These are phyloP conservation scores for Pleurotus giganteus DNA, from an alignment of 768 basidiomycete species.

Conservation along the genomic window DNA sequence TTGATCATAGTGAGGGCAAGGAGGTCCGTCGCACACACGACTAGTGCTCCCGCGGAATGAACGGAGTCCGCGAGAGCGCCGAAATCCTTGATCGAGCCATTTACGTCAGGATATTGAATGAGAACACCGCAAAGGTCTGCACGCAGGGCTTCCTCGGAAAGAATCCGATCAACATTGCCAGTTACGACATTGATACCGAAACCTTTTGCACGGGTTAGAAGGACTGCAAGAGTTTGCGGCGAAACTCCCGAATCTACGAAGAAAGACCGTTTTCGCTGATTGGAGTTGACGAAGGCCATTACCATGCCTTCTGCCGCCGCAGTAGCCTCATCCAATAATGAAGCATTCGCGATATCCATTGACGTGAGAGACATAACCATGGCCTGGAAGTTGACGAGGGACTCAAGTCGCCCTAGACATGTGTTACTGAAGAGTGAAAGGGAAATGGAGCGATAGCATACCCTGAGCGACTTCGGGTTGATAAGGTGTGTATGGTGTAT, in stretches of 20 bases:
- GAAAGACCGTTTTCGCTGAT: constrained; percentile 78
- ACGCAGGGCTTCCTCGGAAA: constrained; percentile 52
- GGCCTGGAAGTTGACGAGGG: constrained; percentile 94
- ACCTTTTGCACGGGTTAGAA: constrained; percentile 88
- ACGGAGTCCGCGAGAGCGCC: constrained; percentile 58
- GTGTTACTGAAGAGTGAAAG: constrained; percentile 8
- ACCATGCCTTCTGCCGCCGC: constrained; percentile 97
- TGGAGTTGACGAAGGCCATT: constrained; percentile 74
- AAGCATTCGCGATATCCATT: constrained; percentile 96
- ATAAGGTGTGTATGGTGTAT: constrained; percentile 94
- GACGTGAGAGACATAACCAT: constrained; percentile 93
- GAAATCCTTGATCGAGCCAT: constrained; percentile 82
- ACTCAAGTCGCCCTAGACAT: constrained; percentile 83
- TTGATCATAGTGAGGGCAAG: constrained; percentile 90
- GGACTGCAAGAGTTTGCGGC: constrained; percentile 88
- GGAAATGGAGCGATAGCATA: constrained; percentile 24
- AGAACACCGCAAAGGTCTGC: constrained; percentile 81
- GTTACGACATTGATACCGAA: constrained; percentile 85
- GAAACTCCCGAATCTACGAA: constrained; percentile 81
- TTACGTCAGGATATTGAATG: constrained; percentile 91
- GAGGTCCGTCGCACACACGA: constrained; percentile 88
- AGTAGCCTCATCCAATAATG: constrained; percentile 91
- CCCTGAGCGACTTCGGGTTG: constrained; percentile 99
- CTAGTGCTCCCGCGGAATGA: constrained; percentile 75
- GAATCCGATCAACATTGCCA: constrained; percentile 50